Percentiles rank a stretch among this genome's conserved stretches.
These are phyloP conservation scores for Trichoderma lentiforme DNA, from an alignment of 2,329 filamentous ascomycete species.

Conservation along the genomic window DNA sequence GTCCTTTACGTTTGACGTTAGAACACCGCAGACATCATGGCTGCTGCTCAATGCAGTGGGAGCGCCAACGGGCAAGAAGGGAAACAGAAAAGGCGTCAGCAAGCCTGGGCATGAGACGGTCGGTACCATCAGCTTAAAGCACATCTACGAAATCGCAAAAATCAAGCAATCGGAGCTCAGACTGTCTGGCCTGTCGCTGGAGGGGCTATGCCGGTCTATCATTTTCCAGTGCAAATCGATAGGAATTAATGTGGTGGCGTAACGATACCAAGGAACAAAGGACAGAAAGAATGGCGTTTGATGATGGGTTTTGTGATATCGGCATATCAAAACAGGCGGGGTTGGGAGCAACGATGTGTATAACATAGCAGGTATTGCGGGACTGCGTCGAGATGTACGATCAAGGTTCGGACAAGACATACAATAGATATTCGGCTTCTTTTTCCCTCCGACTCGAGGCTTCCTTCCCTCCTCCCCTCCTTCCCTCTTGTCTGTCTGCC, in stretches of 20 bases:
- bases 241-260: constrained; percentile 69
- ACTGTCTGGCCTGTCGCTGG: constrained; percentile 66
- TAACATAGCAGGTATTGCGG: neutral
- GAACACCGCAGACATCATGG: constrained; percentile 91
- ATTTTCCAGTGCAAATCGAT: constrained; percentile 74
- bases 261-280: constrained; percentile 14
- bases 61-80: constrained; percentile 67
- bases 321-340: neutral
- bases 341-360: constrained; percentile 10
- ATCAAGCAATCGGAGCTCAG: constrained; percentile 83
- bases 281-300: neutral
- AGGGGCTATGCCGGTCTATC: constrained; percentile 69
- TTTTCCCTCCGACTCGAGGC: neutral
- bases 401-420: neutral
- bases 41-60: constrained; percentile 81
- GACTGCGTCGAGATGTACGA: constrained; percentile 9
- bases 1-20: constrained; percentile 87
- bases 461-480: neutral
- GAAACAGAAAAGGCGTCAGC: constrained; percentile 72
- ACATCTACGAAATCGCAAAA: constrained; percentile 95
- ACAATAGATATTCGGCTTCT: neutral
- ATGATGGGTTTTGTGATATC: neutral
- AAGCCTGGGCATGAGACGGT: constrained; percentile 73
- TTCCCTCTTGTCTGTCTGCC: neutral
- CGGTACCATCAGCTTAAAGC: constrained; percentile 88